Evolutionary conservation across 768 basidiomycete genomes (phyloP), one percentile per base, ranked within the genome.

Genomic region (Hydnomerulius pinastri): DNA sequence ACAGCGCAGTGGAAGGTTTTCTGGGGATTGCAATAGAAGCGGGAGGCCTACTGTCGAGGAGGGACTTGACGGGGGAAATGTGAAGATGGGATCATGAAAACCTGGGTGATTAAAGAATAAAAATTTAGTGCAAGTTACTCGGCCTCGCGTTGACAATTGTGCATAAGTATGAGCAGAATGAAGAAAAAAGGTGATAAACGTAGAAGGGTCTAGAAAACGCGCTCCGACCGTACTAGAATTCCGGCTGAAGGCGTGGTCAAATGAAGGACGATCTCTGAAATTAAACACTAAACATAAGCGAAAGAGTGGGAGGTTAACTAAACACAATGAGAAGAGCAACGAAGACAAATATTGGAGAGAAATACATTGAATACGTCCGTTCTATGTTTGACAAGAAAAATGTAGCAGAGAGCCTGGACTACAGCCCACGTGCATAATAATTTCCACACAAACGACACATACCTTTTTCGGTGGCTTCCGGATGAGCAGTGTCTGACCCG

Each of bases 391-490:
- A 32, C 21, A 41, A 24, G 27, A 35, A 40, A 42, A 37, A 46
- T 25, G 37, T 46, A 46, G 33, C 41, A 12, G 24, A 13, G 12
- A 29, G 46, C 21, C 45, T 56, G 36, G 46, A 36, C 46, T 40
- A 37, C 30, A 21, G 46, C 39, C 17, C 51, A 52, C 45, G 51
- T 52, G 51, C 24, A 52, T 38, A 29, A 37, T 10, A 38, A 45
- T 52, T 52, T 18, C 53, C 40, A 53, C 40, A 44, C 35, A 42
- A 49, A 50, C 40, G 49, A 55, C 39, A 58, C 59, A 58, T 56
- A 60, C 59, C 58, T 43, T 49, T 58, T 55, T 50, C 42, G 44
- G 48, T 36, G 30, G 32, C 20, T 23, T 35, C 43, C 42, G 20
- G 42, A 15, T 39, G 39, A 21, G 27, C 36, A 27, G 17, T n/a